Evolutionary conservation across 2,329 filamentous ascomycete species (phyloP).

Genomic region (Calonectria hongkongensis): DNA sequence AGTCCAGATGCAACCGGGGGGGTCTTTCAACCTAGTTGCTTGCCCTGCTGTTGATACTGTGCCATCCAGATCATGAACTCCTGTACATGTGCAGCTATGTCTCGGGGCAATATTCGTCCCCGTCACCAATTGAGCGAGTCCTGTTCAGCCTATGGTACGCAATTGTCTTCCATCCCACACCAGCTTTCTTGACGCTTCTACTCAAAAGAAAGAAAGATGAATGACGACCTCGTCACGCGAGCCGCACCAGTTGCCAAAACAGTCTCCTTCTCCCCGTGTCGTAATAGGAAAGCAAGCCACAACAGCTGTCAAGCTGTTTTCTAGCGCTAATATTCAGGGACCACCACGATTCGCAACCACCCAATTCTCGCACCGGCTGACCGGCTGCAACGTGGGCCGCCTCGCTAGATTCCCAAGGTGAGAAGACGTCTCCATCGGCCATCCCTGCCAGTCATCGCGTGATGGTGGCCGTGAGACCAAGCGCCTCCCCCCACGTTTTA

Average conservation of each 20-base stretch:
- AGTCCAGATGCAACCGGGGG: conserved; percentile 30
- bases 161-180: background rate
- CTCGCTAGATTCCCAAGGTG: conserved; percentile 26
- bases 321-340: conserved; percentile 34
- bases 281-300: conserved; percentile 28
- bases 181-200: background rate
- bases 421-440: conserved; percentile 13
- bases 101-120: background rate
- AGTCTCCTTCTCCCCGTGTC: background rate
- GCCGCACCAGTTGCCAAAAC: background rate
- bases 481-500: conserved; percentile 37
- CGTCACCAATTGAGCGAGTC: background rate
- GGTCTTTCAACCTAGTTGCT: background rate
- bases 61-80: background rate
- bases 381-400: conserved; percentile 26
- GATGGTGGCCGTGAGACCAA: conserved; percentile 31
- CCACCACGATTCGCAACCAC: conserved; percentile 18
- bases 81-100: background rate
- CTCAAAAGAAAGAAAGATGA: no score
- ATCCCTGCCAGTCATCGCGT: conserved; percentile 30
- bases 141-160: background rate
- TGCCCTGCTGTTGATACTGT: background rate
- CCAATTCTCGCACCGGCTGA: conserved; percentile 16
- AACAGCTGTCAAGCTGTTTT: conserved; percentile 22
- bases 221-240: conserved; percentile 5